A percentile compares a stretch with the other conserved stretches of the same genome.
Conservation (phyloP, 371 early-diverging fungal genomes). For the Apophysomyces variabilis region DNA sequence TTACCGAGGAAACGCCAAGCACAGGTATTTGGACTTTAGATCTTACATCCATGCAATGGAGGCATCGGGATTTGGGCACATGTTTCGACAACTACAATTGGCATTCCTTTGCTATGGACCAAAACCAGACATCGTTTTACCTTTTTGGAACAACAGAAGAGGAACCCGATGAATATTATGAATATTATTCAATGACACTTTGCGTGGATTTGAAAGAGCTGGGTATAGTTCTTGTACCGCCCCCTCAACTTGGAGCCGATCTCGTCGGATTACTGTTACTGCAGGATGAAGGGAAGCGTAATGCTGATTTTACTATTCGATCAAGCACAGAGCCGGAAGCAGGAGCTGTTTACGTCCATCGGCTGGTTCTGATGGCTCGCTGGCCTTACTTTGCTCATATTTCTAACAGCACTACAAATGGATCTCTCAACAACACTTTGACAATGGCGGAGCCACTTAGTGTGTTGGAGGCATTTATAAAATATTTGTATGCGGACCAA, state of each 20-base stretch:
- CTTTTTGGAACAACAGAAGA: constrained; percentile 60
- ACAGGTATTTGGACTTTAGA: constrained; percentile 71
- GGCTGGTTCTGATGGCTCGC: constrained; percentile 60
- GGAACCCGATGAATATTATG: constrained; percentile 67
- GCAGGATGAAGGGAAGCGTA: constrained; percentile 35
- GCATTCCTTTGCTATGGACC: constrained; percentile 70
- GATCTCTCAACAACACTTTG: constrained; percentile 49
- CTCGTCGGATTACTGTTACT: constrained; percentile 51
- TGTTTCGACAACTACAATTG: constrained; percentile 57
- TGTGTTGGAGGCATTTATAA: constrained; percentile 58
- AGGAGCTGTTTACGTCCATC: constrained; percentile 47
- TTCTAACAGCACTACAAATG: constrained; percentile 56
- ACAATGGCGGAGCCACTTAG: constrained; percentile 57
- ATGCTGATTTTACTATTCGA: constrained; percentile 61
- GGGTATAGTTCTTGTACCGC: constrained; percentile 62
- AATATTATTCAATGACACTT: constrained; percentile 61
- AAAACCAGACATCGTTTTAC: constrained; percentile 57
- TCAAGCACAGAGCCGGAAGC: constrained; percentile 45
- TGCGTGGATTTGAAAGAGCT: constrained; percentile 63
- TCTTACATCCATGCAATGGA: constrained; percentile 67
- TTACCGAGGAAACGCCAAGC: constrained; percentile 22
- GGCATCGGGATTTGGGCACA: constrained; percentile 57
- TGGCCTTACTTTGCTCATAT: constrained; percentile 71
- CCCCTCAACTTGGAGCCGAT: constrained; percentile 58
- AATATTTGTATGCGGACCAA: constrained; percentile 66